phyloP scores from a whole-genome alignment of 495 filamentous ascomycete species.

The Trichoderma erinaceum region DNA sequence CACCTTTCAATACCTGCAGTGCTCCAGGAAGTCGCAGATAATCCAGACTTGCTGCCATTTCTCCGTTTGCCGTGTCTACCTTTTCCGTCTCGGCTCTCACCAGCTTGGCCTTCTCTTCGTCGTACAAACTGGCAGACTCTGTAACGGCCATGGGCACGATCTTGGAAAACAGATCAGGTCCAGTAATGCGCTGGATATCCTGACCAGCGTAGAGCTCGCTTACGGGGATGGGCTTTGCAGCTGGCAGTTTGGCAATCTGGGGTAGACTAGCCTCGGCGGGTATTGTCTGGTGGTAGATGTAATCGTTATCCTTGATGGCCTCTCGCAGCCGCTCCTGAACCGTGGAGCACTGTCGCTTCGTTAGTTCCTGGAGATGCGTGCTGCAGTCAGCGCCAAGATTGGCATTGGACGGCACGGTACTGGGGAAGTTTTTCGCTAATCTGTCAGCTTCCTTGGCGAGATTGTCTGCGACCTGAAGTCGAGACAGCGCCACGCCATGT shows the following conservation, averaged over 20 bases:
- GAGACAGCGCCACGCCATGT: slow-evolving; percentile 79
- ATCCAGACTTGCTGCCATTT: slow-evolving; percentile 92
- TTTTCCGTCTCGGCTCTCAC: slow-evolving; percentile 89
- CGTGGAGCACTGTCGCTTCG: slow-evolving; percentile 70
- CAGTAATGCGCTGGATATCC: slow-evolving; percentile 93
- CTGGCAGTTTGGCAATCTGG: slow-evolving; percentile 81
- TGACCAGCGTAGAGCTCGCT: slow-evolving; percentile 95
- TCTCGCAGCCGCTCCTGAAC: slow-evolving; percentile 74
- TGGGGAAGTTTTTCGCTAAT: slow-evolving; percentile 74
- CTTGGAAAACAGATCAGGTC: slow-evolving; percentile 93
- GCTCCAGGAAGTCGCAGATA: slow-evolving; percentile 87
- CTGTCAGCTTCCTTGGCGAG: slow-evolving; percentile 68
- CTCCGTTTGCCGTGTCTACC: slow-evolving; percentile 82
- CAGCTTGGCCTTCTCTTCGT: slow-evolving; percentile 96
- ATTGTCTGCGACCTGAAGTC: slow-evolving; percentile 74
- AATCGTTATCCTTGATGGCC: slow-evolving; percentile 89
- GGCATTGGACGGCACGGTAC: slow-evolving; percentile 67
- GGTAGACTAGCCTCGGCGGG: slow-evolving; percentile 76
- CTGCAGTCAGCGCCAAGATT: slow-evolving; percentile 81
- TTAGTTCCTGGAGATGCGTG: slow-evolving; percentile 63
- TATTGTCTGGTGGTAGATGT: slow-evolving; percentile 92
- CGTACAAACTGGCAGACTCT: slow-evolving; percentile 92
- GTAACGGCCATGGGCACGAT: slow-evolving; percentile 96
- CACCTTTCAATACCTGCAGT: slow-evolving; percentile 85
- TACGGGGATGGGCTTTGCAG: slow-evolving; percentile 96